Evolutionary conservation across 208 protist genomes (phyloP).

Genomic region (Porcisia hertigi): DNA sequence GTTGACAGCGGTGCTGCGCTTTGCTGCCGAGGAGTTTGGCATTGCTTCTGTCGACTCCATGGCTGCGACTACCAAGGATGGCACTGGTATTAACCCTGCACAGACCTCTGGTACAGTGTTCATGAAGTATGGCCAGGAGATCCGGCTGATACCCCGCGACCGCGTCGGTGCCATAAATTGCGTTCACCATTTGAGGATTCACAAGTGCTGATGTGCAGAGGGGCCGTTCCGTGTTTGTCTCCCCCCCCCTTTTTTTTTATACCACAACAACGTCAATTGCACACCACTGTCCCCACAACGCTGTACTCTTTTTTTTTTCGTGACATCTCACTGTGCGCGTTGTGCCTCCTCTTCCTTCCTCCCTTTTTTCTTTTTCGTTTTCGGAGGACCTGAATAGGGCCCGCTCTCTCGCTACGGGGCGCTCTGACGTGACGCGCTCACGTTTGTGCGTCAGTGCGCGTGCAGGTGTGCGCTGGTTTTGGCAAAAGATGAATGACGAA

Average conservation of each 20-base stretch:
- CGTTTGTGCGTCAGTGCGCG: neutral
- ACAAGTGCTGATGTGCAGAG: neutral
- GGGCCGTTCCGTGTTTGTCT: too few species aligned
- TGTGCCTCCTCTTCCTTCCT: neutral
- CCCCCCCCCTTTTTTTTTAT: neutral
- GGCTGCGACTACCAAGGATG: slow-evolving; percentile 91
- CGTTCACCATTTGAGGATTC: neutral
- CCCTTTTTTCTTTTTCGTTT: neutral
- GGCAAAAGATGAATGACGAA: too few species aligned
- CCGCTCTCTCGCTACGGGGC: too few species aligned
- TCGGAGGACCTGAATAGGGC: neutral
- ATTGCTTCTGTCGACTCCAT: slow-evolving; percentile 80
- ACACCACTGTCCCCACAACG: neutral
- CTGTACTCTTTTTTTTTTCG: neutral
- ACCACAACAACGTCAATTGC: too few species aligned
- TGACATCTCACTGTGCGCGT: neutral
- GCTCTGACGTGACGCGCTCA: neutral
- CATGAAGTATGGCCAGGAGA: slow-evolving; percentile 95
- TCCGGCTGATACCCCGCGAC: slow-evolving; percentile 95
- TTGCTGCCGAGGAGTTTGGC: slow-evolving; percentile 93
- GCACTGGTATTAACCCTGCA: slow-evolving; percentile 95
- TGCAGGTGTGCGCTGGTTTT: neutral
- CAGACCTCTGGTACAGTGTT: slow-evolving; percentile 94
- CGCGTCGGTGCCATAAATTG: slow-evolving; percentile 64
- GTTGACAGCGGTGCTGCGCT: slow-evolving; percentile 95